Conservation (phyloP, 768 basidiomycete species). For the Chalciporus piperatus region DNA sequence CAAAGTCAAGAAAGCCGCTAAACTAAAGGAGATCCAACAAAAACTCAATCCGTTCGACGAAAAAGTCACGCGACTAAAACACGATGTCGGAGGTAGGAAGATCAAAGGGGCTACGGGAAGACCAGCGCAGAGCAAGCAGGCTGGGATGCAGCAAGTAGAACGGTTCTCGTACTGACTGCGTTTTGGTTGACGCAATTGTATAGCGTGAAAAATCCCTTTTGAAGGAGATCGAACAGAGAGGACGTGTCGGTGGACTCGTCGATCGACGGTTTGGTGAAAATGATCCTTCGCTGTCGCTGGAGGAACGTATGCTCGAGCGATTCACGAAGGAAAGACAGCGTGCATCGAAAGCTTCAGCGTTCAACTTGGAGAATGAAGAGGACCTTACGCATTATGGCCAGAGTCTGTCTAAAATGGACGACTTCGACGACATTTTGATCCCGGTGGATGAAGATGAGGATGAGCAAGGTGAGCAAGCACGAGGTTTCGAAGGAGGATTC, state of each 20-base stretch:
- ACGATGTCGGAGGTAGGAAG: slow-evolving; percentile 87
- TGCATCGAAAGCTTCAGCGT: slow-evolving; percentile 67
- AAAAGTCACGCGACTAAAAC: slow-evolving; percentile 88
- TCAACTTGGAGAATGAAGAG: slow-evolving; percentile 91
- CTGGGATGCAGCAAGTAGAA: slow-evolving; percentile 81
- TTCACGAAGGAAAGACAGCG: slow-evolving; percentile 90
- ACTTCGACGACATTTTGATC: slow-evolving; percentile 69
- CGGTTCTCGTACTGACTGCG: slow-evolving; percentile 19
- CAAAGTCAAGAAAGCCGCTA: slow-evolving; percentile 77
- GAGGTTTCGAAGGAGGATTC: neutral
- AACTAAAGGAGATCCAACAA: slow-evolving; percentile 79
- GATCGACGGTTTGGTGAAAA: slow-evolving; percentile 97
- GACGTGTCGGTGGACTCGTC: slow-evolving; percentile 82
- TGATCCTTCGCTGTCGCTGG: slow-evolving; percentile 86
- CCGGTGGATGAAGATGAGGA: slow-evolving; percentile 55
- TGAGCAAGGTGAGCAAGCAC: slow-evolving; percentile 36
- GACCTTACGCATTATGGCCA: slow-evolving; percentile 92
- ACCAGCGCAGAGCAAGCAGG: slow-evolving; percentile 87
- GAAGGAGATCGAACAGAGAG: slow-evolving; percentile 82
- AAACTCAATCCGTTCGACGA: slow-evolving; percentile 93
- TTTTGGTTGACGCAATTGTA: slow-evolving; percentile 2
- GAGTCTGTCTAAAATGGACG: slow-evolving; percentile 79
- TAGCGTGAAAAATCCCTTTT: slow-evolving; percentile 86
- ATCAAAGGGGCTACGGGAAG: slow-evolving; percentile 79
- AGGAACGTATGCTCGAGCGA: slow-evolving; percentile 95